Evolutionary conservation across 495 filamentous ascomycete genomes (phyloP).

Genomic region (Geopyxis carbonaria): DNA sequence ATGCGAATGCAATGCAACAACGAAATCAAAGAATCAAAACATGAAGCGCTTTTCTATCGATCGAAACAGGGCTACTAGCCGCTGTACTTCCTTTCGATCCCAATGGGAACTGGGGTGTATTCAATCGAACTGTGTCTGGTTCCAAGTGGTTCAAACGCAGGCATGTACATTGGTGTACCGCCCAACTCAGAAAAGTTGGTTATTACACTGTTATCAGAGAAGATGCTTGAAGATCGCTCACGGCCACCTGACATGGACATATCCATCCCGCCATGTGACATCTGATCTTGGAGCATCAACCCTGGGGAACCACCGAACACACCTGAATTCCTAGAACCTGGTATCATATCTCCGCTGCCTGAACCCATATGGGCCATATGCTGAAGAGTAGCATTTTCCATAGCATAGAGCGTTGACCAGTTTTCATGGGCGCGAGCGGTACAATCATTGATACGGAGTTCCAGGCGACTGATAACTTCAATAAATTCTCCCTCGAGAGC

Average conservation of each 20-base stretch:
- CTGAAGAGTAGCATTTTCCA: conserved; percentile 14
- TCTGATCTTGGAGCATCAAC: conserved; percentile 10
- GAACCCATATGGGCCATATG: background rate
- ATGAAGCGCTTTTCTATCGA: no score
- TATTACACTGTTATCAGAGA: conserved; percentile 22
- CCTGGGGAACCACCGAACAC: no score
- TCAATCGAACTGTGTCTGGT: background rate
- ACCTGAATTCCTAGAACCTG: background rate
- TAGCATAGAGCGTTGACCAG: conserved; percentile 16
- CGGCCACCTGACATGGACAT: conserved; percentile 8
- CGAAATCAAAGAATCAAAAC: no score
- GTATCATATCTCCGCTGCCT: background rate
- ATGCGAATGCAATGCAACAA: no score
- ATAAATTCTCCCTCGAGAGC: conserved; percentile 20
- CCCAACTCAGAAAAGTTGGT: conserved; percentile 23
- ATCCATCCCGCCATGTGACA: background rate
- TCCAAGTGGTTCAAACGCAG: background rate
- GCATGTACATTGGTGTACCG: background rate
- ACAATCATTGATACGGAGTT: conserved; percentile 19
- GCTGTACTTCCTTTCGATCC: no score
- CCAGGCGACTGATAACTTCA: conserved; percentile 18
- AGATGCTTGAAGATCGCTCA: conserved; percentile 21
- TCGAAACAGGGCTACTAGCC: no score
- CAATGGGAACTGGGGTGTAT: background rate
- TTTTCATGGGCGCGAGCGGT: conserved; percentile 14